These are phyloP conservation scores for Sicyos edulis DNA, from an alignment of 306 rosid genomes.

Conservation along the genomic window DNA sequence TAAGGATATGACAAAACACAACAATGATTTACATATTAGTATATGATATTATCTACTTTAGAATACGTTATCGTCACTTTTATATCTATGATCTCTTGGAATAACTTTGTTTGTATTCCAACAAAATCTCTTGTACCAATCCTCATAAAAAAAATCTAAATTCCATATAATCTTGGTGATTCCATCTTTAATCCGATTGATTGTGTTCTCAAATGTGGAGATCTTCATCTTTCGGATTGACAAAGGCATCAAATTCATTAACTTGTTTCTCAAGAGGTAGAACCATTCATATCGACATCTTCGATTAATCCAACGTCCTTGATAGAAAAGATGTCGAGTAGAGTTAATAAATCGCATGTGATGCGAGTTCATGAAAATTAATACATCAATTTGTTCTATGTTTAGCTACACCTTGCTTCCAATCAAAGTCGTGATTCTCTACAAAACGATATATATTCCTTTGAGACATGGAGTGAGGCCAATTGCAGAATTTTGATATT, in stretches of 20 bases:
- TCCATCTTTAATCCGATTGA: constrained; percentile 58
- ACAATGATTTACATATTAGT: too few relatives aligned
- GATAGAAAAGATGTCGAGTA: constrained; percentile 67
- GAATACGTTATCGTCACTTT: too few relatives aligned
- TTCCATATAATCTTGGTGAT: constrained; percentile 42
- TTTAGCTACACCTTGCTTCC: constrained; percentile 56
- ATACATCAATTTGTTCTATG: constrained; percentile 49
- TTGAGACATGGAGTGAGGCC: too few relatives aligned
- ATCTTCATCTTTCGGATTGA: constrained; percentile 4
- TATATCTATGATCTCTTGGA: too few relatives aligned
- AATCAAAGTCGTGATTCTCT: constrained; percentile 51
- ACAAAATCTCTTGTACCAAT: constrained; percentile 23
- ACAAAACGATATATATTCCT: too few relatives aligned
- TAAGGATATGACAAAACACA: too few relatives aligned
- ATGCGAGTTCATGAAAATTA: constrained; percentile 47
- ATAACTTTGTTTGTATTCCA: too few relatives aligned
- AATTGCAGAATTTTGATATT: too few relatives aligned
- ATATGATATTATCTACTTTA: too few relatives aligned
- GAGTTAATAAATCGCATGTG: constrained; percentile 48
- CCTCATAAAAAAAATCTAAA: constrained; percentile 28
- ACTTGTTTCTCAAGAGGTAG: constrained; percentile 47
- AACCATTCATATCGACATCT: constrained; percentile 56
- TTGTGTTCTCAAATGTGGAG: constrained; percentile 24
- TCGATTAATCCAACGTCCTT: constrained; percentile 46
- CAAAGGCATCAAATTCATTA: constrained; percentile 25